Conservation (phyloP, 352 stramenopile genomes). For the Globisporangium alternatum region DNA sequence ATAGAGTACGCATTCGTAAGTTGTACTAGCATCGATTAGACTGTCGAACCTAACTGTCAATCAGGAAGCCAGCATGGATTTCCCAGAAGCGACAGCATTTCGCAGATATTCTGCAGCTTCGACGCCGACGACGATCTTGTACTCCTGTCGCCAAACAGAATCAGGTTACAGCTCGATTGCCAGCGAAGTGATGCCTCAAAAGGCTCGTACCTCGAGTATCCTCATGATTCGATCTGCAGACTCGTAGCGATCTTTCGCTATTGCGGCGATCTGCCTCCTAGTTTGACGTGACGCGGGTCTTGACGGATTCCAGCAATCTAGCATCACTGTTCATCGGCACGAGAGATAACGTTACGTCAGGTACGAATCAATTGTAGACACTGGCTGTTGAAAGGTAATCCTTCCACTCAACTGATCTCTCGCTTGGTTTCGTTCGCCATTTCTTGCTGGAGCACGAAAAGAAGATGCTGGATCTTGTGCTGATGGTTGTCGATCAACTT, state of each 20-base stretch:
- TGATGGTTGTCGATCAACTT: constrained; percentile 44
- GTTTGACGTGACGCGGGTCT: constrained; percentile 33
- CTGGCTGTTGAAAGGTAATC: neutral
- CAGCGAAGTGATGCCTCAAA: neutral
- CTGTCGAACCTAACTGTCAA: neutral
- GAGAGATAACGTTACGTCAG: neutral
- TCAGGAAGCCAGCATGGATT: constrained; percentile 15
- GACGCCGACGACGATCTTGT: constrained; percentile 38
- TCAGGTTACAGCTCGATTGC: neutral
- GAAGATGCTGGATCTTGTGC: constrained; percentile 53
- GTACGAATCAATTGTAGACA: neutral
- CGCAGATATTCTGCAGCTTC: constrained; percentile 38
- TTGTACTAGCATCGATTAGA: neutral
- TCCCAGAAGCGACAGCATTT: constrained; percentile 27
- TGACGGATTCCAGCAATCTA: constrained; percentile 22
- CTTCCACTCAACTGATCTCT: constrained; percentile 43
- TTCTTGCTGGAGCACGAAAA: constrained; percentile 56
- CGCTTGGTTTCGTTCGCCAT: constrained; percentile 54
- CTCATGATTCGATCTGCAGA: constrained; percentile 72
- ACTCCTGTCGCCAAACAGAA: constrained; percentile 27
- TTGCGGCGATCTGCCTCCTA: constrained; percentile 28
- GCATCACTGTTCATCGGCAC: constrained; percentile 8
- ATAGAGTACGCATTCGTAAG: neutral
- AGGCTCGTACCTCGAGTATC: constrained; percentile 52
- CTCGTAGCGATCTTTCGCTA: constrained; percentile 62